A percentile compares a stretch with the other conserved stretches of the same genome.
phyloP scores from a whole-genome alignment of 176 grass and related monocot species.

The Musa itinerans region DNA sequence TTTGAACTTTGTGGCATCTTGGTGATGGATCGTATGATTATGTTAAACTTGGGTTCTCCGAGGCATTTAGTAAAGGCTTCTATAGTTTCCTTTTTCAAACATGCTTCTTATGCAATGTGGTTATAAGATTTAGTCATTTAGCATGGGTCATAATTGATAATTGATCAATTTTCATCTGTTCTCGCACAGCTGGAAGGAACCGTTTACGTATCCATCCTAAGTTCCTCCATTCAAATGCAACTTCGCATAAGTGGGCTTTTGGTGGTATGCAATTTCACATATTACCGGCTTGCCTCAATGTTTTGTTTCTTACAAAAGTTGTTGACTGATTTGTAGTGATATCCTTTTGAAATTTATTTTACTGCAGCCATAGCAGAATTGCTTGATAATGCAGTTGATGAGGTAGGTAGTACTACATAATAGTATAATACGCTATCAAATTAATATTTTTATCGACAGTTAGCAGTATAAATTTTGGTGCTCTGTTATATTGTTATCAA shows the following conservation, averaged over 20 bases:
- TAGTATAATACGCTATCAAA: too few species aligned
- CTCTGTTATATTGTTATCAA: too few species aligned
- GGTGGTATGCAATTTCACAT: constrained; percentile 28
- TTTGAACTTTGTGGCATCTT: not conserved
- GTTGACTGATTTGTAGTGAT: not conserved
- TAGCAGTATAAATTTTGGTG: not conserved
- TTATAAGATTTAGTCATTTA: not conserved
- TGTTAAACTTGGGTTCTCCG: not conserved
- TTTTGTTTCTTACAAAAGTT: not conserved
- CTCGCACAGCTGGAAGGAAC: constrained; percentile 33
- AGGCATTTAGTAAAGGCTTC: not conserved
- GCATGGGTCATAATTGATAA: not conserved
- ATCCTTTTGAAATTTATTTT: constrained; percentile 17
- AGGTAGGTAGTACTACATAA: constrained; percentile 24
- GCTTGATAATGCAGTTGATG: constrained; percentile 50
- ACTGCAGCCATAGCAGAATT: constrained; percentile 47
- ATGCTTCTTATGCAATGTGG: constrained; percentile 2
- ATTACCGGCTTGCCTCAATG: not conserved
- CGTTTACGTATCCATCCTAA: constrained; percentile 39
- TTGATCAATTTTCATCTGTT: constrained; percentile 9
- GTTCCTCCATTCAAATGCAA: constrained; percentile 53
- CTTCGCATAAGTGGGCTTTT: constrained; percentile 53
- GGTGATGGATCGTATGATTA: not conserved
- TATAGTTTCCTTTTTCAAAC: not conserved
- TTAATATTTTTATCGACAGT: not conserved